These are phyloP conservation scores for Hyphopichia wangnamkhiaoensis DNA, from an alignment of 1,139 yeast genomes.

Conservation along the genomic window DNA sequence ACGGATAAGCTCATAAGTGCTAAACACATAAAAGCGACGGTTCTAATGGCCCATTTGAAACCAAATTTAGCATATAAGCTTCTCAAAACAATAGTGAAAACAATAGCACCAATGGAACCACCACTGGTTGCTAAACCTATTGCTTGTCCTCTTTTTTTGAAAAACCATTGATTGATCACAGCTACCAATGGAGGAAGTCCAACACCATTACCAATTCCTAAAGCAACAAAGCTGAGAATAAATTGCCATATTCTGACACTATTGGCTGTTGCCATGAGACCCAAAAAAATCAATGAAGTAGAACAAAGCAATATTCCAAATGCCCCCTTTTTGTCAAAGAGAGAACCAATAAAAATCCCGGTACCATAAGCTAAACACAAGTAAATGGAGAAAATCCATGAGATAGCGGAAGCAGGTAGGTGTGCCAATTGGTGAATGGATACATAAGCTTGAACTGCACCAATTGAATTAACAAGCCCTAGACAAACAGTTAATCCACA, in stretches of 20 bases:
- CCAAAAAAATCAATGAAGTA: constrained; percentile 42
- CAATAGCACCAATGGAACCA: constrained; percentile 63
- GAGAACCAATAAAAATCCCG: constrained; percentile 49
- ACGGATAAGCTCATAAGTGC: constrained; percentile 41
- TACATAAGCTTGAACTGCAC: constrained; percentile 64
- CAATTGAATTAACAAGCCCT: constrained; percentile 64
- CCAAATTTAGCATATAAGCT: constrained; percentile 54
- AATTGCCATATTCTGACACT: constrained; percentile 54
- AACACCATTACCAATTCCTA: constrained; percentile 59
- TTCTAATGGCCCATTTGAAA: constrained; percentile 62
- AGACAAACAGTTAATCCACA: constrained; percentile 57
- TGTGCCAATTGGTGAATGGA: constrained; percentile 51
- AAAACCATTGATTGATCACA: constrained; percentile 61
- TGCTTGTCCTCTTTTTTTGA: constrained; percentile 52
- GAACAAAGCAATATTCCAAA: constrained; percentile 45
- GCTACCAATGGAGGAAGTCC: constrained; percentile 59
- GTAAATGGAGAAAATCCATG: constrained; percentile 72
- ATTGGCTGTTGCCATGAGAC: constrained; percentile 53
- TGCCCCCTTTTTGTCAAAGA: constrained; percentile 53
- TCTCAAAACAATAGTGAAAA: constrained; percentile 60
- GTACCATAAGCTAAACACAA: constrained; percentile 57
- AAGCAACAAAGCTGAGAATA: constrained; percentile 49
- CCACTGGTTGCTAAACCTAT: constrained; percentile 62
- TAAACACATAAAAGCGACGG: constrained; percentile 50
- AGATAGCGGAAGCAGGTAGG: constrained; percentile 46